These are phyloP conservation scores for Fagus crenata DNA, from an alignment of 306 rosid genomes.

Conservation along the genomic window DNA sequence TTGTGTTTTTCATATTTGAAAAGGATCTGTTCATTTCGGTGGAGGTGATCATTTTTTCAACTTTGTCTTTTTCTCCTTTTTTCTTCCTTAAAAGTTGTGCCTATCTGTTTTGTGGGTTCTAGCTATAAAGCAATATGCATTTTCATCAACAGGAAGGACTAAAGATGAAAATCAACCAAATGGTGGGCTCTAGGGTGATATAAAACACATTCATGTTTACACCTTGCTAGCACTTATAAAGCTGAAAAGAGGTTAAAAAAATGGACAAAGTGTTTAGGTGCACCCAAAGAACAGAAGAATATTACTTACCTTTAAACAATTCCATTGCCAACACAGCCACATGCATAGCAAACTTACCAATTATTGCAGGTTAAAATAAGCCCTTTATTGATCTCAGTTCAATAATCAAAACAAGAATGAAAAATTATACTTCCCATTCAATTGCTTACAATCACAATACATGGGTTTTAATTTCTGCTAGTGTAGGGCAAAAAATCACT, in stretches of 20 bases:
- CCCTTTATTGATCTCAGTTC: neutral
- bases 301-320: neutral
- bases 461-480: neutral
- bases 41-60: slow-evolving; percentile 38
- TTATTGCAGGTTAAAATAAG: neutral
- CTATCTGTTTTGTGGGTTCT: slow-evolving; percentile 20
- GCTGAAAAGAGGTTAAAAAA: neutral
- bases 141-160: neutral
- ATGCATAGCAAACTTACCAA: neutral
- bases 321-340: neutral
- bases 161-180: neutral
- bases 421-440: neutral
- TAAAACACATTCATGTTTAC: neutral
- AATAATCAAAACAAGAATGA: neutral
- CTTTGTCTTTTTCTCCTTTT: slow-evolving; percentile 7
- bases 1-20: neutral
- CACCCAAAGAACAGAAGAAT: neutral
- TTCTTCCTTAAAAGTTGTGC: slow-evolving; percentile 42
- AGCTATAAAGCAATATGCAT: slow-evolving; percentile 23
- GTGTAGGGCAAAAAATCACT: neutral
- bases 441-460: neutral
- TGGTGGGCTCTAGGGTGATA: neutral
- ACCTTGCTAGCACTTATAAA: neutral
- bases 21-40: slow-evolving; percentile 32
- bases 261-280: neutral